Evolutionary conservation across 257 asterid species (phyloP), one percentile per base, ranked within the genome.

Genomic region (Nicotiana undulata): DNA sequence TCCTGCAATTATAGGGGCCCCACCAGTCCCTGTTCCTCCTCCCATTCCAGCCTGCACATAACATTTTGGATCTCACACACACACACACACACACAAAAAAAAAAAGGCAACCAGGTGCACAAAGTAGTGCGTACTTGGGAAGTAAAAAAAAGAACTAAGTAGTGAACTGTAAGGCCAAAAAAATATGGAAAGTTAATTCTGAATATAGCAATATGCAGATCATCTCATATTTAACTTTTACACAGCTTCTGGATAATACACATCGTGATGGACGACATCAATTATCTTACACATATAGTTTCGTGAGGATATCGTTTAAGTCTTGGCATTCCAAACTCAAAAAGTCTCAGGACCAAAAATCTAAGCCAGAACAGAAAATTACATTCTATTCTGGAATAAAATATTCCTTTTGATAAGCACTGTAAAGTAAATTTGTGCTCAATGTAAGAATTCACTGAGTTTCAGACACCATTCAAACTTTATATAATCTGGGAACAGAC

Each of bases 11-110:
- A 95, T 85, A 75, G 99, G 99, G 82, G 97, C 97, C 80, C 90
- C 99, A 77, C 99, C 99, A 29, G 99, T 93, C 76, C 99, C 98
- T n/a, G 98, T 95, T 80, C 98, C 99, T 74, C 99, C 99, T 65
- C 99, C 99, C 99, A 95, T 95, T 86, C 98, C 99, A 82, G 99
- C 97, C 97, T 94, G 94, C 81, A 85, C 67, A 63, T 49, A 28
- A 28, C 58, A 79, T 34, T 79, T 49, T n/a, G 46, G 16, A 18
- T 58, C 64, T 18, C 61, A 49, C 3, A 51, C 8, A n/a, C 32
- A 29, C 32, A 29, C 4, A 29, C 2, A 29, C 1, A 37, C 1
- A 37, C 8, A 40, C 0, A 8, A 37, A 8, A 37, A 40, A 40
- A 37, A 37, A 2, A 9, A 8, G 0, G 10, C 49, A 40, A 0